Base-by-base conservation (phyloP, 2,329 filamentous ascomycete genomes). In the Fusarium penzigii region DNA sequence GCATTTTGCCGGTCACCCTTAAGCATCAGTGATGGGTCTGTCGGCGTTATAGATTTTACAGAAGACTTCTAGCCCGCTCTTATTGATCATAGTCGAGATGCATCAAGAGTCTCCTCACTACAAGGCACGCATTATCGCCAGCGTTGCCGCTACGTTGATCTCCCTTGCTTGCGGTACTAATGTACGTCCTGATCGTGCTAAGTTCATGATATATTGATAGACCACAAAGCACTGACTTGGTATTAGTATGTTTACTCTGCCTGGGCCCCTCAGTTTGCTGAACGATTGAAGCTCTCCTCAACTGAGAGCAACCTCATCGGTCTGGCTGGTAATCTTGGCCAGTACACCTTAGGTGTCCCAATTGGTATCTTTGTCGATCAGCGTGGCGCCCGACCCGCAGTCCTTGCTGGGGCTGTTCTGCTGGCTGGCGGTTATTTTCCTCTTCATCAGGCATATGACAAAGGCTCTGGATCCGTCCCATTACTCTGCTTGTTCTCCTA, bases 181-280 rank as follows among this genome's bases (percentile, higher is more conserved):
- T 72, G 92, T 95, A 74, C 66, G 85, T 73, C 44, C 36, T 38
- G 29, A 36, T 53, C 17, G 17, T 10, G 42, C 40, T 39, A 17
- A 29, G 40, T 44, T 48, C 29, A 10, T 29, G 8, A 39, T 13
- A 40, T 48, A 16, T 25, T 8, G 42, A 39, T 25, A 7, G 45
- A 43, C n/a, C 39, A 32, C 17, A 38, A 9, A 7, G 20, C 44
- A 44, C 49, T 54, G 57, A 63, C 51, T 44, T 47, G 43, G 32
- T 45, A 16, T 47, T 68, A 97, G 91, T 97, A 99, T 83, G 93
- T 92, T 68, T 99, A 97, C 74, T 97, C 92, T 49, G 93, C 93
- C 73, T 99, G 94, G 92, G 92, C 90, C 13, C 94, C 94, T 17
- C 92, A 97, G 73, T 97, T 97, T 68, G 92, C 92, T 45, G 87